Conservation (phyloP, 1,284 basidiomycete genomes). For the Cystobasidiaceae sp. region DNA sequence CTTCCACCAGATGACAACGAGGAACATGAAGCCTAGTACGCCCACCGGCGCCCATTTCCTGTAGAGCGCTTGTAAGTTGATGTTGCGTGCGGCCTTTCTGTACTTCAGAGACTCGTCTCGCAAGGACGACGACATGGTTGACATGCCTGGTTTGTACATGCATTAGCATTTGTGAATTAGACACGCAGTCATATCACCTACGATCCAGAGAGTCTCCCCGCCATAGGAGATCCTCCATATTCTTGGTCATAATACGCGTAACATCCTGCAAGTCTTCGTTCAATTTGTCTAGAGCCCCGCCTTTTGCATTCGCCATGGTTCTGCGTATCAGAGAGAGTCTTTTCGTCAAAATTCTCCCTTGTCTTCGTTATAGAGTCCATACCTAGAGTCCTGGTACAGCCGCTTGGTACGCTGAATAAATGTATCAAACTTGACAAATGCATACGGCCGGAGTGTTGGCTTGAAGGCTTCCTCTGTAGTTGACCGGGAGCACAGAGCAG, state of each 20-base stretch:
- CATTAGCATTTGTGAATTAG: too few relatives aligned
- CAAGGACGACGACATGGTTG: constrained; percentile 92
- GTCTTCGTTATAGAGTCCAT: neutral
- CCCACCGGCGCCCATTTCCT: constrained; percentile 92
- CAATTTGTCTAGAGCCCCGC: constrained; percentile 63
- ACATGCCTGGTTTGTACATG: constrained; percentile 80
- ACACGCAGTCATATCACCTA: constrained; percentile 48
- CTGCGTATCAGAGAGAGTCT: constrained; percentile 1
- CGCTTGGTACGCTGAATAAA: constrained; percentile 98
- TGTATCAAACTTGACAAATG: constrained; percentile 94
- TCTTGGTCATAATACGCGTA: constrained; percentile 94
- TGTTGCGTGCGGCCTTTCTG: constrained; percentile 87
- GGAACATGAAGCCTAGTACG: constrained; percentile 68
- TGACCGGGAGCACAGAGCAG: too few relatives aligned
- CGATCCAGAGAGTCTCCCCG: constrained; percentile 92
- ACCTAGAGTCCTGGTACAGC: constrained; percentile 77
- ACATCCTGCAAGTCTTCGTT: constrained; percentile 97
- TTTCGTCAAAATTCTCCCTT: constrained; percentile 48
- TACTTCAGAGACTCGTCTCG: constrained; percentile 97
- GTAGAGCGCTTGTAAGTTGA: constrained; percentile 88
- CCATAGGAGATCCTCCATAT: constrained; percentile 99
- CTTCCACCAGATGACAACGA: constrained; percentile 87
- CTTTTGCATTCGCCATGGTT: constrained; percentile 31
- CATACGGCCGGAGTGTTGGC: constrained; percentile 63
- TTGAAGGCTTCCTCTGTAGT: constrained; percentile 36